A percentile compares a stretch with the other conserved stretches of the same genome.
Evolutionary conservation across 2,329 filamentous ascomycete genomes (phyloP).

Genomic region (Claviceps fusiformis): DNA sequence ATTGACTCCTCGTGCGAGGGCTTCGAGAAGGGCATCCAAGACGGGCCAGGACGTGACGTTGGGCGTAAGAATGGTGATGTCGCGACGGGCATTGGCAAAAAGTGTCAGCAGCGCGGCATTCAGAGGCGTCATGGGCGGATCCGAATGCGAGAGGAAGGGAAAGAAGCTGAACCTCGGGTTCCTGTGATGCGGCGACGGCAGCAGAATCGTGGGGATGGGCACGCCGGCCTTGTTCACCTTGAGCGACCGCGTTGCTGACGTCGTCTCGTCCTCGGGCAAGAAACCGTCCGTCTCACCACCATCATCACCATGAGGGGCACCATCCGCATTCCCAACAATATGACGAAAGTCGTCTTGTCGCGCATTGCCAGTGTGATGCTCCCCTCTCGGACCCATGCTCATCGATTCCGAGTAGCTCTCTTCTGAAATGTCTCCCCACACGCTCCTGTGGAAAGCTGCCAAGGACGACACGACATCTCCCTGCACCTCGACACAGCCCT

Average conservation of each 20-base stretch:
- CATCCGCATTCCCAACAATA: neutral
- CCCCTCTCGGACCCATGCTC: neutral
- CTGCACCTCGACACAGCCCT: conserved; percentile 56
- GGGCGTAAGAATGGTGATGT: conserved; percentile 61
- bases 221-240: conserved; percentile 9
- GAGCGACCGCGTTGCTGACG: conserved; percentile 18
- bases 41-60: conserved; percentile 60
- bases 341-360: neutral
- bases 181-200: conserved; percentile 61
- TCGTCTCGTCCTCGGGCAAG: conserved; percentile 4
- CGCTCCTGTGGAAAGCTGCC: conserved; percentile 49
- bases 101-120: conserved; percentile 51
- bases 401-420: neutral
- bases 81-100: conserved; percentile 40
- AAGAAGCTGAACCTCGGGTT: conserved; percentile 51
- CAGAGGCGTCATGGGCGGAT: conserved; percentile 50
- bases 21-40: conserved; percentile 44
- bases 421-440: conserved; percentile 43
- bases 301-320: neutral
- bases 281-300: conserved; percentile 4
- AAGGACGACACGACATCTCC: conserved; percentile 50
- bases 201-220: conserved; percentile 42
- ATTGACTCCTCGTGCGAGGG: conserved; percentile 51
- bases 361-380: neutral
- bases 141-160: conserved; percentile 35